A percentile compares a stretch with the other conserved stretches of the same genome.
These are phyloP conservation scores for Paspalum vaginatum DNA, from an alignment of 176 grass and related monocot species.

Conservation along the genomic window DNA sequence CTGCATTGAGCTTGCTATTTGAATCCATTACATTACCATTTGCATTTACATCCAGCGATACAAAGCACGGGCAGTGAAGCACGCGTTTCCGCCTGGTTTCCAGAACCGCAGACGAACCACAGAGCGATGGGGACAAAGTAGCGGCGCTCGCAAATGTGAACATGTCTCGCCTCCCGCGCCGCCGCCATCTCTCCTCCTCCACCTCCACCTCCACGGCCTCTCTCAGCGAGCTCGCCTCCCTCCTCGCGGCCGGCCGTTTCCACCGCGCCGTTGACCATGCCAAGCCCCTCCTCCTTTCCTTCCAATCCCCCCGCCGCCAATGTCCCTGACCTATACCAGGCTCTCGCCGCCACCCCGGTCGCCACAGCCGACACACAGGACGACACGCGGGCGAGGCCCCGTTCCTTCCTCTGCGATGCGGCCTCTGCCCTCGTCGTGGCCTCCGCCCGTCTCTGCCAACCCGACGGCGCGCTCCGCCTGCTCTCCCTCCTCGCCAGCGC, in stretches of 20 bases:
- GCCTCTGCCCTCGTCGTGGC: slow-evolving; percentile 42
- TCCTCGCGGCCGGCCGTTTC: slow-evolving; percentile 52
- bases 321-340: slow-evolving; percentile 47
- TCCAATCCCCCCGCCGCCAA: slow-evolving; percentile 8
- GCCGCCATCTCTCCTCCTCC: slow-evolving; percentile 28
- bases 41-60: no score
- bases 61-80: no score
- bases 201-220: slow-evolving; percentile 1
- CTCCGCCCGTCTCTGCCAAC: slow-evolving; percentile 43
- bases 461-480: slow-evolving; percentile 47
- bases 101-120: not conserved
- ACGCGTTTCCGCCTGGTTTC: no score
- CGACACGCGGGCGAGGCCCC: not conserved
- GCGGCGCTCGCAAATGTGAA: not conserved
- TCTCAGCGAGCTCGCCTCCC: slow-evolving; percentile 35
- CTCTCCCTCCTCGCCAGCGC: slow-evolving; percentile 43
- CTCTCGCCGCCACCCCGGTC: slow-evolving; percentile 2
- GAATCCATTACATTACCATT: no score
- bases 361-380: not conserved
- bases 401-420: slow-evolving; percentile 43
- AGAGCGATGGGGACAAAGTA: not conserved
- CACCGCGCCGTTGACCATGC: slow-evolving; percentile 42
- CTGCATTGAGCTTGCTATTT: no score
- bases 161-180: slow-evolving; percentile 31
- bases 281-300: slow-evolving; percentile 45